Conservation (phyloP, 2,329 filamentous ascomycete species). For the Bretziella fagacearum region DNA sequence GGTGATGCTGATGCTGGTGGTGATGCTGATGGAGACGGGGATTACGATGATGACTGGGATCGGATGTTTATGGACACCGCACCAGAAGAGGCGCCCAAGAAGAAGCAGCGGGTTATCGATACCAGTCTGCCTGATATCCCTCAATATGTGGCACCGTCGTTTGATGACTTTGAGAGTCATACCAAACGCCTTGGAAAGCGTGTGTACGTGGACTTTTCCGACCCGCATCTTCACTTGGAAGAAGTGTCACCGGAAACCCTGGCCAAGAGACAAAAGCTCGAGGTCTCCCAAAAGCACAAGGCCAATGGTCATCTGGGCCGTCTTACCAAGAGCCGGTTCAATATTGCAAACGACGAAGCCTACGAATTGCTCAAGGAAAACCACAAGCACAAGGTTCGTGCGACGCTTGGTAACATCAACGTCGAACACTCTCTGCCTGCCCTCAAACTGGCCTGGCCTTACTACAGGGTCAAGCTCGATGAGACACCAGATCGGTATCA, state of each 20-base stretch:
- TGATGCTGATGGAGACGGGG: conserved; percentile 17
- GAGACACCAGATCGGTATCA: conserved; percentile 68
- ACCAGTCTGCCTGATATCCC: conserved; percentile 42
- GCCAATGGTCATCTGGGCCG: conserved; percentile 53
- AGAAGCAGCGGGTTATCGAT: conserved; percentile 50
- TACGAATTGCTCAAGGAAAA: conserved; percentile 95
- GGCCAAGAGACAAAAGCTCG: conserved; percentile 39
- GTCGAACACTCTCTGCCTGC: conserved; percentile 91
- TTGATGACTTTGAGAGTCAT: conserved; percentile 64
- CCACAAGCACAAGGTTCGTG: conserved; percentile 87
- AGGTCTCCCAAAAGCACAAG: conserved; percentile 46
- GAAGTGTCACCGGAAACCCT: conserved; percentile 49
- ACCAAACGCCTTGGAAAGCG: conserved; percentile 59
- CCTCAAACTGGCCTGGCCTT: conserved; percentile 80
- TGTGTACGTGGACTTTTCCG: conserved; percentile 71
- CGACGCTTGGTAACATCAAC: conserved; percentile 76
- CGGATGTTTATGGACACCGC: conserved; percentile 39
- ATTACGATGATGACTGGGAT: conserved; percentile 46
- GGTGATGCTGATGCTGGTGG: conserved; percentile 15
- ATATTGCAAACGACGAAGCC: conserved; percentile 88
- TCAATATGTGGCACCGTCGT: conserved; percentile 47
- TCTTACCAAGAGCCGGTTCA: conserved; percentile 68
- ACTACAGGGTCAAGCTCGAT: conserved; percentile 75
- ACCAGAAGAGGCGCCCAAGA: conserved; percentile 31
- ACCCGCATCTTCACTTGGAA: conserved; percentile 73